Conservation (phyloP, 208 protist genomes). For the Herpetomonas samuelpessoai region DNA sequence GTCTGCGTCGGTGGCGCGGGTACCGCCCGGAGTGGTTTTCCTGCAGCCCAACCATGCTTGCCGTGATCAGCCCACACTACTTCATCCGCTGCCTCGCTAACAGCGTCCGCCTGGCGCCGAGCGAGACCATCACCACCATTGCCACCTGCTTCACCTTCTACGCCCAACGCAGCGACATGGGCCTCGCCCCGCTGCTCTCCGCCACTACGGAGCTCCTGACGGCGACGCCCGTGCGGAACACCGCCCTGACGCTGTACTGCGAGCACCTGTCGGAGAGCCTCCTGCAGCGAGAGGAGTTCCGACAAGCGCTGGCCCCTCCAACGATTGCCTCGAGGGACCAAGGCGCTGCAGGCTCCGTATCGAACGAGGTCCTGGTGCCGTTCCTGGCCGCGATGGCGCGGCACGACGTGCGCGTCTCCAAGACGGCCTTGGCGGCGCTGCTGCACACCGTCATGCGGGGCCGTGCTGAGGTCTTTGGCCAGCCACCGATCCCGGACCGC, state of each 20-base stretch:
- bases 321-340: slow-evolving; percentile 45
- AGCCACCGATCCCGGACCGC: slow-evolving; percentile 63
- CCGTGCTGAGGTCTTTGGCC: slow-evolving; percentile 79
- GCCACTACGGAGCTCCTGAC: slow-evolving; percentile 62
- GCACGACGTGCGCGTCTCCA: slow-evolving; percentile 61
- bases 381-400: slow-evolving; percentile 77
- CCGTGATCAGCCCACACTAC: slow-evolving; percentile 52
- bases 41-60: slow-evolving; percentile 58
- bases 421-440: slow-evolving; percentile 48
- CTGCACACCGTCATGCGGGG: slow-evolving; percentile 59
- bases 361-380: slow-evolving; percentile 76
- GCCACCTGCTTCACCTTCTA: slow-evolving; percentile 58
- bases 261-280: slow-evolving; percentile 60
- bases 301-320: slow-evolving; percentile 58
- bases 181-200: slow-evolving; percentile 56
- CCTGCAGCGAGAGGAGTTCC: slow-evolving; percentile 51
- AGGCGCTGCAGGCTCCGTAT: slow-evolving; percentile 24
- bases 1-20: background rate
- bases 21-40: slow-evolving; percentile 26
- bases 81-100: slow-evolving; percentile 37
- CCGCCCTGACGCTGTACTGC: slow-evolving; percentile 57
- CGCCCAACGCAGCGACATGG: slow-evolving; percentile 32
- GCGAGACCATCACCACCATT: slow-evolving; percentile 40
- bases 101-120: slow-evolving; percentile 22
- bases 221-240: slow-evolving; percentile 42